Conservation (phyloP, 805 yeast species). For the Sugiyamaella americana region DNA sequence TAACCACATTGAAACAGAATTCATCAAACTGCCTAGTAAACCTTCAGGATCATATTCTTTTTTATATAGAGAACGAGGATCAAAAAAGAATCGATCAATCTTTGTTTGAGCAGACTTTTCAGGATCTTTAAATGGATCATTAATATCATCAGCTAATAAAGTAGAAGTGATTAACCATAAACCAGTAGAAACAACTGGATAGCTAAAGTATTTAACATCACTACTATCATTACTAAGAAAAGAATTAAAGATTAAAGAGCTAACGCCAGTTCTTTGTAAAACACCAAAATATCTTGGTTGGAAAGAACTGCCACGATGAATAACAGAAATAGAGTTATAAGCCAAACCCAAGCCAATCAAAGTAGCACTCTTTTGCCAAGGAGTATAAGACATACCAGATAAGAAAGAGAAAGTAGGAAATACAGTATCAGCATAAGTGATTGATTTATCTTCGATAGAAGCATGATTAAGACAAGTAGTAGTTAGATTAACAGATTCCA, state of each 20-base stretch:
- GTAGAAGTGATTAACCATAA: slow-evolving; percentile 28
- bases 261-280: slow-evolving; percentile 28
- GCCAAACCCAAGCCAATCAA: slow-evolving; percentile 29
- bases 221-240: slow-evolving; percentile 10
- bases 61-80: slow-evolving; percentile 21
- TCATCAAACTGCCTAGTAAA: slow-evolving; percentile 32
- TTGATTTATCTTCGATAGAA: slow-evolving; percentile 17
- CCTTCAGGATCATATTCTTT: slow-evolving; percentile 35
- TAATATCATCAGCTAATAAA: slow-evolving; percentile 21
- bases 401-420: slow-evolving; percentile 29
- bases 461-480: slow-evolving; percentile 21
- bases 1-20: slow-evolving; percentile 34
- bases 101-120: slow-evolving; percentile 31
- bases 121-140: slow-evolving; percentile 27
- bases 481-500: slow-evolving; percentile 25
- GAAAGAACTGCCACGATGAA: slow-evolving; percentile 4
- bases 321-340: slow-evolving; percentile 21
- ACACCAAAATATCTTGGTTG: slow-evolving; percentile 26
- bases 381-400: slow-evolving; percentile 25
- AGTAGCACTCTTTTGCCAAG: slow-evolving; percentile 16
- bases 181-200: slow-evolving; percentile 23
- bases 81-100: slow-evolving; percentile 26
- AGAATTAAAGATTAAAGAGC: slow-evolving; percentile 20
- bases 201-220: slow-evolving; percentile 10
- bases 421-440: slow-evolving; percentile 29